Evolutionary conservation across 2,329 filamentous ascomycete genomes (phyloP), one percentile per base, ranked within the genome.

Genomic region (Cercospora zeina): DNA sequence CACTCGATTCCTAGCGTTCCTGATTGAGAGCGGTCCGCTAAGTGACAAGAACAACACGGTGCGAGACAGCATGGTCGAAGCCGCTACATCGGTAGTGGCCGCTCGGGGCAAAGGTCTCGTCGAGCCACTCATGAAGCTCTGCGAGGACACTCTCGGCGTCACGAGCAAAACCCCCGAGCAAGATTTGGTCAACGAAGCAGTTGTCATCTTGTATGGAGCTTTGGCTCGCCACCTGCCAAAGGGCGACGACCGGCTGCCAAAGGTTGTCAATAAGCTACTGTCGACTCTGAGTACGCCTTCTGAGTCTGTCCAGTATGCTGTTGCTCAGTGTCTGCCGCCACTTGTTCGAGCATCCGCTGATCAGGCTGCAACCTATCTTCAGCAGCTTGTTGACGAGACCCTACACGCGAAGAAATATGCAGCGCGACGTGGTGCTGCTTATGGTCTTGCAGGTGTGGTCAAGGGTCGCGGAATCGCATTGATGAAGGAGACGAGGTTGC

Each of bases 171-270:
- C 88, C 0, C 87, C 93, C 68, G 86, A 88, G 58, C 88, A 90
- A 16, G 96, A 99, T 76, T 86, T 91, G 63, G 89, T 97, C 66
- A 97, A 97, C 69, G 95, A 99, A 77, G 95, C 96, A 16, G 93
- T 99, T 57, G 93, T 99, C 69, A 95, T 99, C 70, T 89, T 99
- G 75, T 99, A 99, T 71, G 95, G 95, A 74, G 93, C 96, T 56
- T 80, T 99, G 37, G 95, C 93, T 47, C 87, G 90, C 56, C 95
- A 99, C 80, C 79, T 99, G 62, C 86, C 89, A 68, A 78, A 87
- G 7, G 91, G 92, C n/a, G 95, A 99, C 75, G 79, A 86, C 67
- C 93, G 96, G 71, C 86, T 97, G 54, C 91, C 93, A 0, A 87
- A 89, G 61, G 95, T 99, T 50, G 88, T 99, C 55, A 88, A 93